These are phyloP conservation scores for Cryptococcus sp. DNA, from an alignment of 1,284 basidiomycete species.

Conservation along the genomic window DNA sequence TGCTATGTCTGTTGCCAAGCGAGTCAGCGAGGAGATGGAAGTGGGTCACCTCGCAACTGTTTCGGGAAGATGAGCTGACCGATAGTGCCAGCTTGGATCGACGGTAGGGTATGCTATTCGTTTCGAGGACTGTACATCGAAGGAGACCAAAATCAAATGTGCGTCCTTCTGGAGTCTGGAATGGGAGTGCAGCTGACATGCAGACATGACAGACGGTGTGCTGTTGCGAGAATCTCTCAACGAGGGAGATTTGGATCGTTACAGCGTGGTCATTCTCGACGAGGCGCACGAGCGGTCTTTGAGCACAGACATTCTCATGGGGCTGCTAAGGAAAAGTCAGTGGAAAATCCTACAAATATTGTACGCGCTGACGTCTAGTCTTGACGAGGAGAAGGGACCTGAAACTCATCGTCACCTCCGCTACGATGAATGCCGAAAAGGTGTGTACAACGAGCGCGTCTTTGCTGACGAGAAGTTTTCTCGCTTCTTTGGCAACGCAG, in stretches of 20 bases:
- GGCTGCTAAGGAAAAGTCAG: conserved; percentile 83
- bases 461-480: conserved; percentile 60
- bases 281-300: conserved; percentile 95
- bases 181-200: neutral
- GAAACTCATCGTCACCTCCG: conserved; percentile 95
- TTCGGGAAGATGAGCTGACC: neutral
- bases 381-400: conserved; percentile 83
- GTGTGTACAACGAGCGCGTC: too few species aligned
- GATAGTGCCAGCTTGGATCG: conserved; percentile 70
- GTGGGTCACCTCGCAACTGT: conserved; percentile 33
- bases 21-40: conserved; percentile 88
- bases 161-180: too few species aligned
- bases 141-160: conserved; percentile 94
- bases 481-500: conserved; percentile 88
- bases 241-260: conserved; percentile 89
- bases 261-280: conserved; percentile 92
- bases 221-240: conserved; percentile 90
- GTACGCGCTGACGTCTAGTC: conserved; percentile 52
- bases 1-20: conserved; percentile 97
- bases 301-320: conserved; percentile 96
- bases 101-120: conserved; percentile 95
- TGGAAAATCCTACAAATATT: conserved; percentile 11
- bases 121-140: conserved; percentile 91
- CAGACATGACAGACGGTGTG: conserved; percentile 98
- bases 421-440: conserved; percentile 99